Base-by-base conservation (phyloP, 1,284 basidiomycete genomes). In the Malassezia cuniculi region DNA sequence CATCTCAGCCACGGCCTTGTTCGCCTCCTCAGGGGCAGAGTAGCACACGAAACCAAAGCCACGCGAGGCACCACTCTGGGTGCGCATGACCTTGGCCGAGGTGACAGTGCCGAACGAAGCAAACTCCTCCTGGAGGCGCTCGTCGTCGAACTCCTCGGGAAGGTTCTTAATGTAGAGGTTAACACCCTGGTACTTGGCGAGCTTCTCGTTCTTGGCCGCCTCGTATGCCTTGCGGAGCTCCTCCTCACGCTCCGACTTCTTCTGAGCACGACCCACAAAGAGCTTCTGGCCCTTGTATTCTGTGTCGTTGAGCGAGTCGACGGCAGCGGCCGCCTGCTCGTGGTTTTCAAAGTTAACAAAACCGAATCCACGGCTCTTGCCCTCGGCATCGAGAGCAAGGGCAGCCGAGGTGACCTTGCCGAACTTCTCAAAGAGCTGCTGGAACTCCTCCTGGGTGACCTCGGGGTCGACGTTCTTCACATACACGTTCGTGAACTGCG, bases 21-120 rank as follows among this genome's bases (percentile, higher is more conserved):
- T 95, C 34, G 93, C 90, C 73, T 99, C 93, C 60, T 99, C 93
- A 38, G 93, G 89, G 45, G 86, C 82, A 30, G 86, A 86, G 76
- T 89, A 99, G 74, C 93, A 99, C 55, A 99, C 93, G 69, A 99
- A 99, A 59, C 93, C 93, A 66, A 99, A 99, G 61, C 93, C 93
- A 69, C 87, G 85, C 31, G 84, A 86, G 34, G 74, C 78, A 48
- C 76, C 79, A 7, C 59, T 60, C 22, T 72, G 85, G 85, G 57
- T 89, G 57, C 84, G 81, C 93, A 99, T 99, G 70, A 99, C 84
- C 76, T 94, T 95, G 77, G 83, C 90, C 68, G 85, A 90, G 53
- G 90, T 97, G 73, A 97, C 89, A 56, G 83, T 78, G 48, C 93
- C 93, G 69, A 86, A 97, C 19, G 86, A 80, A 71, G 94, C 87